Conservation (phyloP, 2,329 filamentous ascomycete species). For the Penicillium rolfsii region DNA sequence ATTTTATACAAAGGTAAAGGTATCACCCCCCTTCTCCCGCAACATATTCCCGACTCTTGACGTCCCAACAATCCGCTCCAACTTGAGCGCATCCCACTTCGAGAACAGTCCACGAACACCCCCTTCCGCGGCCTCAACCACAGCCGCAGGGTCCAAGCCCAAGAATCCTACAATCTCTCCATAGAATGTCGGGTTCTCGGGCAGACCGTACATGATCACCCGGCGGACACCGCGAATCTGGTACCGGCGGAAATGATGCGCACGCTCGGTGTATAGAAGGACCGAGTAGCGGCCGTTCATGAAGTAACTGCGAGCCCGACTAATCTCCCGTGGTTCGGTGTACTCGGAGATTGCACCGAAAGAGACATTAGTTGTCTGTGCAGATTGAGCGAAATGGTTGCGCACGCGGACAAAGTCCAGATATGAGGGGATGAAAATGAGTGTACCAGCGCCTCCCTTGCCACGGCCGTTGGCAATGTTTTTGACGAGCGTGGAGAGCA, state of each 20-base stretch:
- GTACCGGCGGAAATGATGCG: conserved; percentile 96
- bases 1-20: conserved; percentile 85
- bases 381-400: conserved; percentile 82
- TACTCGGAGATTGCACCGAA: conserved; percentile 93
- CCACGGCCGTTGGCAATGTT: conserved; percentile 47
- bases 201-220: conserved; percentile 87
- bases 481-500: conserved; percentile 75
- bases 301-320: conserved; percentile 86
- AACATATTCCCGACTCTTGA: conserved; percentile 83
- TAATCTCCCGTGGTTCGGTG: conserved; percentile 74
- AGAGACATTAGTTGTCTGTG: conserved; percentile 59
- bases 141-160: conserved; percentile 46
- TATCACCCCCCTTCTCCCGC: conserved; percentile 76
- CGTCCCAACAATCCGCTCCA: conserved; percentile 85
- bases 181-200: conserved; percentile 73
- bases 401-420: conserved; percentile 92
- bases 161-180: conserved; percentile 48
- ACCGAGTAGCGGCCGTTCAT: conserved; percentile 78
- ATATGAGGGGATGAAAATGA: conserved; percentile 91
- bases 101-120: conserved; percentile 70
- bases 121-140: conserved; percentile 62
- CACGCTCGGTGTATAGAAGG: conserved; percentile 87
- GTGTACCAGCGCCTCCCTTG: conserved; percentile 65
- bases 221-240: conserved; percentile 77
- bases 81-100: conserved; percentile 83